Conservation (phyloP, 2,329 filamentous ascomycete species). For the Xylaria hypoxylon region DNA sequence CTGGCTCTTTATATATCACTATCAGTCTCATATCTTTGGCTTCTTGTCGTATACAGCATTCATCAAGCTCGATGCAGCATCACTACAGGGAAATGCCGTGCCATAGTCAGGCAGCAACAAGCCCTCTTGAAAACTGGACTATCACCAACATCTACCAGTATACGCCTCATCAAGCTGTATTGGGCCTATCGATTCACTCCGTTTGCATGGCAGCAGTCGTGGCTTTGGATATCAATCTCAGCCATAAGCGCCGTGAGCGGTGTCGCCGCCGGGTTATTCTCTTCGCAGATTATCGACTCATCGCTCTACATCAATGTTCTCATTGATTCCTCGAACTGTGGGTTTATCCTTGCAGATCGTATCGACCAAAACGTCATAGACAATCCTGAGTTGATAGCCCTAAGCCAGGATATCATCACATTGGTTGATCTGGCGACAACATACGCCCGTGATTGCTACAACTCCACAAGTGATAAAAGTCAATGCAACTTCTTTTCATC, state of each 20-base stretch:
- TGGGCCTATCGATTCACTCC: constrained; percentile 7
- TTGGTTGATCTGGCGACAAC: background rate
- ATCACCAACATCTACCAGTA: constrained; percentile 11
- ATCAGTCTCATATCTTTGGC: constrained; percentile 16
- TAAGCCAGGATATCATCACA: background rate
- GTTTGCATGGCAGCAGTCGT: constrained; percentile 7
- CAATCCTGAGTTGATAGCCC: background rate
- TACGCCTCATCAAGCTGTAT: constrained; percentile 18
- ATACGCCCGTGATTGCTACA: constrained; percentile 9
- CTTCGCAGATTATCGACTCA: constrained; percentile 15
- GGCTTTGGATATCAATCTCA: constrained; percentile 7
- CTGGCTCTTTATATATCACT: constrained; percentile 19
- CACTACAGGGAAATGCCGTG: constrained; percentile 6
- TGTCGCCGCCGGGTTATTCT: constrained; percentile 6
- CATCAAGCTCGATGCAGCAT: constrained; percentile 8
- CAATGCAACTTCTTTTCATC: constrained; percentile 8
- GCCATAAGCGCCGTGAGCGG: background rate
- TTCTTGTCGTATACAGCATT: constrained; percentile 12
- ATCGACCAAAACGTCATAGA: background rate
- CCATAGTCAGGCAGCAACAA: constrained; percentile 10
- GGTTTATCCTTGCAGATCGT: background rate
- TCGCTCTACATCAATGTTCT: constrained; percentile 14
- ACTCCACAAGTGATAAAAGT: constrained; percentile 5
- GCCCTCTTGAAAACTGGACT: constrained; percentile 1
- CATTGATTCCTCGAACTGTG: background rate